A percentile compares a stretch with the other conserved stretches of the same genome.
phyloP scores from a whole-genome alignment of 2,329 filamentous ascomycete genomes.

The Aspergillus tanneri region DNA sequence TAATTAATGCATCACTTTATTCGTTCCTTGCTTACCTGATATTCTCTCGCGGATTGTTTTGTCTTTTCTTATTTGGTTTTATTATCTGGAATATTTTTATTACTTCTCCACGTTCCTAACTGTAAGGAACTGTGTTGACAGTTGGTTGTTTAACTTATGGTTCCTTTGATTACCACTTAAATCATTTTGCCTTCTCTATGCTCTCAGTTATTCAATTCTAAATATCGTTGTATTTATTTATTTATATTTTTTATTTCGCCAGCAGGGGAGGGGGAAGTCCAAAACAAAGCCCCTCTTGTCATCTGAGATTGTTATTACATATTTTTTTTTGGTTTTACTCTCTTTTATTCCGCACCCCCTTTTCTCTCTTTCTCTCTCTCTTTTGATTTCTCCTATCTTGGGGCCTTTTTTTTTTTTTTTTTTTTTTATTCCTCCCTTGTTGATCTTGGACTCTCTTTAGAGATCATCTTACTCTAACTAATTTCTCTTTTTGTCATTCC shows the following conservation, averaged over 20 bases:
- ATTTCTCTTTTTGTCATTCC: not conserved
- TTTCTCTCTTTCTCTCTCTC: slow-evolving; percentile 14
- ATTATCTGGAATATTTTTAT: not conserved
- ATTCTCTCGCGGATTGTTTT: not conserved
- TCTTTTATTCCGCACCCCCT: slow-evolving; percentile 14
- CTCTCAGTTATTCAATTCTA: slow-evolving; percentile 1
- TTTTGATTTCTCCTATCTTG: slow-evolving; percentile 9
- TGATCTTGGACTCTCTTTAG: slow-evolving; percentile 10
- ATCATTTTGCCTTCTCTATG: not conserved
- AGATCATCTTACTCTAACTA: slow-evolving; percentile 6
- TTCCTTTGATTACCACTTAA: not conserved
- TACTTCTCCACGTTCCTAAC: slow-evolving; percentile 5
- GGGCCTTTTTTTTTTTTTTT: slow-evolving; percentile 14
- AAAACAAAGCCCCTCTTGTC: not conserved
- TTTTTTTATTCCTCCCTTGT: slow-evolving; percentile 15
- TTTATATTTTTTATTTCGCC: slow-evolving; percentile 1
- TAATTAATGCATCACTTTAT: not conserved
- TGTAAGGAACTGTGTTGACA: slow-evolving; percentile 3
- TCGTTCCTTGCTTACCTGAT: slow-evolving; percentile 16
- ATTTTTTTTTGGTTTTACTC: slow-evolving; percentile 13
- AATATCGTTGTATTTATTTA: slow-evolving; percentile 1
- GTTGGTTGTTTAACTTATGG: not conserved
- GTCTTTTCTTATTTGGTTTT: not conserved
- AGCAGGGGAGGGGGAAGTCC: no score
- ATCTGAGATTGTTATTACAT: not conserved